Evolutionary conservation across 202 grass and related monocot species (phyloP).

Genomic region (Schoenoplectus tabernaemontani): DNA sequence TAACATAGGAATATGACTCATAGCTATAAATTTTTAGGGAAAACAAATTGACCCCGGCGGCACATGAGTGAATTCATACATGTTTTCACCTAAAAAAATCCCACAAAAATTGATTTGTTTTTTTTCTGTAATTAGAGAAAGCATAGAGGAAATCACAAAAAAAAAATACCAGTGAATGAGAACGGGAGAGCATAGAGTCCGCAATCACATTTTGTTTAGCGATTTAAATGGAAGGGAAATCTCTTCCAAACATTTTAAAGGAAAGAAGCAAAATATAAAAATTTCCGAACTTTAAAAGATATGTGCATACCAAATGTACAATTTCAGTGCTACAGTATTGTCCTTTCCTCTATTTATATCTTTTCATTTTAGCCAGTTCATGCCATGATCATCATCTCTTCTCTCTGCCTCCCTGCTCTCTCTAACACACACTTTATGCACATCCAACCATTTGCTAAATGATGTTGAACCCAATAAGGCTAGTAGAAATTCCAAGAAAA

Average conservation of each 20-base stretch:
- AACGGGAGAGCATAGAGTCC: neutral
- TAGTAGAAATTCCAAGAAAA: conserved; percentile 51
- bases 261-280: neutral
- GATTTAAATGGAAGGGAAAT: neutral
- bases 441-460: conserved; percentile 12
- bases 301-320: neutral
- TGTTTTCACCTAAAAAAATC: neutral
- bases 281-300: neutral
- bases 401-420: neutral
- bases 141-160: neutral
- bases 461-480: conserved; percentile 40
- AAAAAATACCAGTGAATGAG: neutral
- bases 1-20: too few relatives aligned
- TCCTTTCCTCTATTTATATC: conserved; percentile 6
- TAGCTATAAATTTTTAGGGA: too few relatives aligned
- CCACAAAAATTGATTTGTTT: neutral
- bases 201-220: neutral
- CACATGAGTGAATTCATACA: neutral
- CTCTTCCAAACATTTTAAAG: neutral
- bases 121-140: neutral
- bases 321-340: neutral
- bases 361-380: neutral
- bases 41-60: neutral
- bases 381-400: neutral
- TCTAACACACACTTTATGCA: neutral